Conservation (phyloP, 2,329 filamentous ascomycete genomes). For the Ophiostoma sp. region DNA sequence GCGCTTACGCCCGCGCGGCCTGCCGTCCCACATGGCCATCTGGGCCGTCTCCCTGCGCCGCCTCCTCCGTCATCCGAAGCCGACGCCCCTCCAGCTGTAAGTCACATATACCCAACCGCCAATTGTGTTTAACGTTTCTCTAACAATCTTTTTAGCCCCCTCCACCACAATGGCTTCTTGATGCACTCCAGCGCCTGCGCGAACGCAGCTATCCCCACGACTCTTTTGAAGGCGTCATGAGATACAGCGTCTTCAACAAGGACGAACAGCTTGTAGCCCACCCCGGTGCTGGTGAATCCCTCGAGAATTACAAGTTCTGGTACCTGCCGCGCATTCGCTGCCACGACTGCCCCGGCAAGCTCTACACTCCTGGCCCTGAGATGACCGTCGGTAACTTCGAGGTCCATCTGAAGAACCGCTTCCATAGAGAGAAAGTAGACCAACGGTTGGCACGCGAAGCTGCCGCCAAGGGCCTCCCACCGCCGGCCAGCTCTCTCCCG, state of each 20-base stretch:
- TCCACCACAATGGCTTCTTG: constrained; percentile 80
- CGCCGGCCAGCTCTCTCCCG: neutral
- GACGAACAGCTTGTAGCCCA: constrained; percentile 65
- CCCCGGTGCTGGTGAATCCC: constrained; percentile 48
- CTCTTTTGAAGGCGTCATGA: constrained; percentile 87
- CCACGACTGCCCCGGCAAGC: constrained; percentile 86
- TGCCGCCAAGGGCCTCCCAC: constrained; percentile 16
- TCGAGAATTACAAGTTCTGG: constrained; percentile 68
- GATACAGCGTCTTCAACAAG: constrained; percentile 77
- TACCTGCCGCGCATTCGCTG: constrained; percentile 90
- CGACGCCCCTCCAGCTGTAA: constrained; percentile 60
- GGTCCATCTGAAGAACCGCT: constrained; percentile 82
- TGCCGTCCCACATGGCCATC: constrained; percentile 49
- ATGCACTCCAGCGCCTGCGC: constrained; percentile 69
- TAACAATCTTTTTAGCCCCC: constrained; percentile 70
- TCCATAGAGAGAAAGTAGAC: constrained; percentile 73
- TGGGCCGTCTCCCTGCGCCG: constrained; percentile 69
- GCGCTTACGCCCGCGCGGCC: constrained; percentile 27
- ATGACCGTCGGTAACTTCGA: constrained; percentile 89
- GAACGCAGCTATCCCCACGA: constrained; percentile 73
- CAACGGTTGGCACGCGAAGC: constrained; percentile 42
- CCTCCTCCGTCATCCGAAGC: constrained; percentile 60
- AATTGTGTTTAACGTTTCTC: constrained; percentile 23
- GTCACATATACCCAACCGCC: too few species aligned
- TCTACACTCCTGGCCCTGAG: constrained; percentile 87